These are phyloP conservation scores for Talaromyces sp. DNA, from an alignment of 2,329 filamentous ascomycete genomes.

Conservation along the genomic window DNA sequence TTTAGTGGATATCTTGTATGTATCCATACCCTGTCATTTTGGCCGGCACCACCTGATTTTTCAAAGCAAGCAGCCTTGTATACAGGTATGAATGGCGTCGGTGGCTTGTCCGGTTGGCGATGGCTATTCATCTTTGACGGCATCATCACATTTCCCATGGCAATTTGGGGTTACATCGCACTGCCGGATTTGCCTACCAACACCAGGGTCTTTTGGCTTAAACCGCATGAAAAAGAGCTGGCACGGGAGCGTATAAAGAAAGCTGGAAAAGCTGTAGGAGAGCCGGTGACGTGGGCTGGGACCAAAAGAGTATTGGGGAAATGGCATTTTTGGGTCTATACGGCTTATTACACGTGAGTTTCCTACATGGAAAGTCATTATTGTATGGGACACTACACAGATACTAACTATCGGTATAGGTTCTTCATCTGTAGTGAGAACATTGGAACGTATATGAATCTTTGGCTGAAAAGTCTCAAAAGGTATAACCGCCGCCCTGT, in stretches of 20 bases:
- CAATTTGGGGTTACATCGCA: constrained; percentile 13
- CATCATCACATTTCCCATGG: constrained; percentile 16
- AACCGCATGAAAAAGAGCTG: constrained; percentile 6
- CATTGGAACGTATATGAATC: constrained; percentile 16
- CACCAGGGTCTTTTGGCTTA: constrained; percentile 7
- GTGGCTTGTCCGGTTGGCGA: constrained; percentile 32
- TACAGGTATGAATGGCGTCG: constrained; percentile 14
- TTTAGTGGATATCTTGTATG: constrained; percentile 33
- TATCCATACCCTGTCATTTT: neutral
- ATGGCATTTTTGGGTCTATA: constrained; percentile 18
- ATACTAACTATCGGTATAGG: neutral
- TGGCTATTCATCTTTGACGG: constrained; percentile 36
- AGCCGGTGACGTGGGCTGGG: constrained; percentile 12
- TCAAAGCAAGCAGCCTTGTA: constrained; percentile 13
- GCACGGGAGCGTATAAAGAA: constrained; percentile 4
- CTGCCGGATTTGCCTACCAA: constrained; percentile 15
- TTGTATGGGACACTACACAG: neutral
- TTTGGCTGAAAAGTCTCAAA: constrained; percentile 11
- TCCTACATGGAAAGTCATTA: neutral
- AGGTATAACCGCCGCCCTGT: neutral
- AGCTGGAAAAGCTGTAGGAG: constrained; percentile 4
- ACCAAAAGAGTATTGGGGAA: constrained; percentile 4
- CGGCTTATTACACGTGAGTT: constrained; percentile 13
- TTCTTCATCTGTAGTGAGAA: constrained; percentile 17
- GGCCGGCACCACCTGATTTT: neutral